Percentiles rank a stretch among this genome's conserved stretches.
phyloP scores from a whole-genome alignment of 1,139 yeast genomes.

The Petasospora fabianii region DNA sequence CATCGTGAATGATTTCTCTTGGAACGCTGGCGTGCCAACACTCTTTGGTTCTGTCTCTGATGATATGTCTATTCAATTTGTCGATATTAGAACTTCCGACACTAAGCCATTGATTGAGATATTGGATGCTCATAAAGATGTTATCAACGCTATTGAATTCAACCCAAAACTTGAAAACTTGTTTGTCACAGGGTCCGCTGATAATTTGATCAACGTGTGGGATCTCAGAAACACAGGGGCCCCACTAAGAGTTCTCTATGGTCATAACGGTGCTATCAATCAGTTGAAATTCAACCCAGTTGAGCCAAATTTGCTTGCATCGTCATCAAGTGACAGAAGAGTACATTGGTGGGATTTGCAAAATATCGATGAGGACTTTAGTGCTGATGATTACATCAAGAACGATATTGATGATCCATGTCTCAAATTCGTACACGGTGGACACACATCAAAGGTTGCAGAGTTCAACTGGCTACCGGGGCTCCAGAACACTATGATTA shows the following conservation, averaged over 20 bases:
- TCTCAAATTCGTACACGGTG: constrained; percentile 67
- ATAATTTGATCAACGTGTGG: constrained; percentile 53
- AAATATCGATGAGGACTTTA: constrained; percentile 38
- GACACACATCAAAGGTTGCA: constrained; percentile 72
- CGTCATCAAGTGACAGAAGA: constrained; percentile 61
- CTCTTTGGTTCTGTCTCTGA: constrained; percentile 73
- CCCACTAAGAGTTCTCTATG: constrained; percentile 33
- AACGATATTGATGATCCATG: constrained; percentile 56
- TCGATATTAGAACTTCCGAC: constrained; percentile 45
- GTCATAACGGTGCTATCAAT: constrained; percentile 58
- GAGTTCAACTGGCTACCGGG: constrained; percentile 76
- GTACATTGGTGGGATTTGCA: constrained; percentile 65
- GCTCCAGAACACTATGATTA: constrained; percentile 66
- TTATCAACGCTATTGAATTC: constrained; percentile 57
- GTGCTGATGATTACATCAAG: constrained; percentile 37
- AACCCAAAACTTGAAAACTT: constrained; percentile 50
- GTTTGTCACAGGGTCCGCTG: constrained; percentile 62
- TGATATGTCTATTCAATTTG: constrained; percentile 58
- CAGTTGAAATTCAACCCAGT: constrained; percentile 68
- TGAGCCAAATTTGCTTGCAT: constrained; percentile 53
- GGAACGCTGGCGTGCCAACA: constrained; percentile 43
- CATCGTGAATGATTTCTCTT: constrained; percentile 54
- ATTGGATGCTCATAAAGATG: constrained; percentile 37
- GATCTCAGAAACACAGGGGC: constrained; percentile 48
- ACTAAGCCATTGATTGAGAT: constrained; percentile 26